Conservation (phyloP, 805 yeast genomes). For the Starmerella khaoyaiensis region DNA sequence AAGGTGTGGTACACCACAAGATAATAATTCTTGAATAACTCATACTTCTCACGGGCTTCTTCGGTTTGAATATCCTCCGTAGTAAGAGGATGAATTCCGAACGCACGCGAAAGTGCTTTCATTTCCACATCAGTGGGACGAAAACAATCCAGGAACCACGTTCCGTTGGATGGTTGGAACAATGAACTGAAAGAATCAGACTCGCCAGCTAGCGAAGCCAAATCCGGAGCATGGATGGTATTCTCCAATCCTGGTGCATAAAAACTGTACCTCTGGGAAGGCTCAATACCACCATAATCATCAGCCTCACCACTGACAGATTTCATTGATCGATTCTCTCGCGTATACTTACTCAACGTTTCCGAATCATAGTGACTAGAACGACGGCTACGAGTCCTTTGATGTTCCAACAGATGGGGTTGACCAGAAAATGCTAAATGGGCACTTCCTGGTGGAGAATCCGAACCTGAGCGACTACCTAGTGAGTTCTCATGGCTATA, state of each 20-base stretch:
- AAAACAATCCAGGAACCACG: constrained; percentile 94
- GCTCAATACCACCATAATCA: constrained; percentile 11
- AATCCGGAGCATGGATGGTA: constrained; percentile 79
- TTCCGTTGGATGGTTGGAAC: constrained; percentile 57
- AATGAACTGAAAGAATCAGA: constrained; percentile 54
- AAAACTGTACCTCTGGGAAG: constrained; percentile 73
- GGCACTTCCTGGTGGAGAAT: too few species aligned
- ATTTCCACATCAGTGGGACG: constrained; percentile 93
- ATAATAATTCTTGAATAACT: constrained; percentile 75
- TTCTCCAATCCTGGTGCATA: constrained; percentile 73
- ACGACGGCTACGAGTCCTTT: too few species aligned
- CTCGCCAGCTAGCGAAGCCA: constrained; percentile 52
- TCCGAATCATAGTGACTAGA: too few species aligned
- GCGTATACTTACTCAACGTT: too few species aligned
- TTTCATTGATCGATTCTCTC: not conserved
- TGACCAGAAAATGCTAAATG: too few species aligned
- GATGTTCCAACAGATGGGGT: too few species aligned
- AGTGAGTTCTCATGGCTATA: too few species aligned
- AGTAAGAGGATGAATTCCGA: constrained; percentile 94
- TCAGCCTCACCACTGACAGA: not conserved
- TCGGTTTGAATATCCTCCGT: constrained; percentile 95
- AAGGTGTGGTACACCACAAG: constrained; percentile 96
- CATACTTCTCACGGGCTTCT: constrained; percentile 95
- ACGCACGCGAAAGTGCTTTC: constrained; percentile 82
- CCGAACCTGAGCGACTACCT: too few species aligned